phyloP scores from a whole-genome alignment of 2,329 filamentous ascomycete genomes.

The Bipolaris gigantea region DNA sequence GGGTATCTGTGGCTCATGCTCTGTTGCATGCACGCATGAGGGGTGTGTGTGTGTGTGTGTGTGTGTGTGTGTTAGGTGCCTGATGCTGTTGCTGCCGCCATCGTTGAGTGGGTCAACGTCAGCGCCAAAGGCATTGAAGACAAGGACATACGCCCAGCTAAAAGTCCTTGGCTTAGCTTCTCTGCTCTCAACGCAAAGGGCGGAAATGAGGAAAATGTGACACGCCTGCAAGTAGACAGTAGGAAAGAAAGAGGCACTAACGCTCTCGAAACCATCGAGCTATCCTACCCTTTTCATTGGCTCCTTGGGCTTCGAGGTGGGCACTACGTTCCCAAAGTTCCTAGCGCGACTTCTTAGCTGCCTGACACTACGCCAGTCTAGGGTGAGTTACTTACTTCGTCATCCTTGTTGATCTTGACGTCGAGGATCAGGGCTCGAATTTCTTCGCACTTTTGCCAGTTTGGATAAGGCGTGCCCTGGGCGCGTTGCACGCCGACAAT shows the following conservation, averaged over 20 bases:
- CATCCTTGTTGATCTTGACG: constrained; percentile 78
- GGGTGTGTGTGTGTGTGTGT: neutral
- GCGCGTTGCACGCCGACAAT: constrained; percentile 89
- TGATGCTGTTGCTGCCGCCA: constrained; percentile 17
- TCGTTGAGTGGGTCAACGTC: constrained; percentile 31
- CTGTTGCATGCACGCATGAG: constrained; percentile 24
- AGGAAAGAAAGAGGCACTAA: constrained; percentile 39
- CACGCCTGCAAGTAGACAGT: constrained; percentile 9
- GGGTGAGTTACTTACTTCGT: constrained; percentile 67
- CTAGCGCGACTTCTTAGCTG: constrained; percentile 41
- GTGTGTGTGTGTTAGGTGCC: neutral
- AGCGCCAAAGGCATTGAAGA: constrained; percentile 31
- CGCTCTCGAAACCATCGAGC: constrained; percentile 53
- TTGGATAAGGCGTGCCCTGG: constrained; percentile 79
- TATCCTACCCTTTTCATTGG: constrained; percentile 48
- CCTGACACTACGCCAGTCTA: neutral
- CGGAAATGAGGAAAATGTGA: constrained; percentile 14
- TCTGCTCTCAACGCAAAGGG: constrained; percentile 17
- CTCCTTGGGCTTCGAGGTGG: constrained; percentile 54
- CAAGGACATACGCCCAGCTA: constrained; percentile 28
- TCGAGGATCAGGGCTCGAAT: constrained; percentile 78
- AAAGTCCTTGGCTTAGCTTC: constrained; percentile 30
- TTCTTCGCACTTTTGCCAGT: constrained; percentile 68
- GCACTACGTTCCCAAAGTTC: constrained; percentile 63
- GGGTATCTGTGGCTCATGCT: neutral